Evolutionary conservation across 192 early-diverging fungal species (phyloP).

Genomic region (Coemansia sp.): DNA sequence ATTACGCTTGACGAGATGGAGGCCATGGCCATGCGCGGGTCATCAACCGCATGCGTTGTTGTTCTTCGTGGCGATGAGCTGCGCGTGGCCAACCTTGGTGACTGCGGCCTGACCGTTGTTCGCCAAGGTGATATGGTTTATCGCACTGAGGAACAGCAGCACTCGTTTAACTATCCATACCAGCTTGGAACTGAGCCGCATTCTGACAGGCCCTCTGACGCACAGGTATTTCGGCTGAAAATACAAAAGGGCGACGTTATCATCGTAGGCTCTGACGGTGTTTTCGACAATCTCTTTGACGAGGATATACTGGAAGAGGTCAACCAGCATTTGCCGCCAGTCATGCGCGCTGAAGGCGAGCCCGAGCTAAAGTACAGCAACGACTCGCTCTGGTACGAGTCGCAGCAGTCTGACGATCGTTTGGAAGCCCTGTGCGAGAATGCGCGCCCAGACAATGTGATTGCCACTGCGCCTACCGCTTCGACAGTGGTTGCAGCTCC

Average conservation of each 20-base stretch:
- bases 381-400: constrained; percentile 52
- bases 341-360: constrained; percentile 37
- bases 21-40: constrained; percentile 73
- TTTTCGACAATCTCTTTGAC: constrained; percentile 98
- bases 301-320: constrained; percentile 94
- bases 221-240: constrained; percentile 79
- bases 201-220: constrained; percentile 77
- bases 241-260: constrained; percentile 91
- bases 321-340: constrained; percentile 42
- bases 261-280: constrained; percentile 87
- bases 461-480: constrained; percentile 10
- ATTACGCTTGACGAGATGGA: constrained; percentile 69
- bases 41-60: constrained; percentile 86
- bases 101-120: constrained; percentile 88
- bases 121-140: constrained; percentile 86
- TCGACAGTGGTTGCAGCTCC: constrained; percentile 12
- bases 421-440: constrained; percentile 20
- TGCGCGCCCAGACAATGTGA: neutral
- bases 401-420: constrained; percentile 26
- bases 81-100: constrained; percentile 91
- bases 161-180: constrained; percentile 98
- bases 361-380: constrained; percentile 50
- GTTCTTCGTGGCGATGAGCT: constrained; percentile 89
- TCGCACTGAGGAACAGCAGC: constrained; percentile 95
- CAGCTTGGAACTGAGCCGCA: constrained; percentile 86